Percentiles rank a stretch among this genome's conserved stretches.
These are phyloP conservation scores for Ajuga reptans DNA, from an alignment of 305 asterid genomes.

Conservation along the genomic window DNA sequence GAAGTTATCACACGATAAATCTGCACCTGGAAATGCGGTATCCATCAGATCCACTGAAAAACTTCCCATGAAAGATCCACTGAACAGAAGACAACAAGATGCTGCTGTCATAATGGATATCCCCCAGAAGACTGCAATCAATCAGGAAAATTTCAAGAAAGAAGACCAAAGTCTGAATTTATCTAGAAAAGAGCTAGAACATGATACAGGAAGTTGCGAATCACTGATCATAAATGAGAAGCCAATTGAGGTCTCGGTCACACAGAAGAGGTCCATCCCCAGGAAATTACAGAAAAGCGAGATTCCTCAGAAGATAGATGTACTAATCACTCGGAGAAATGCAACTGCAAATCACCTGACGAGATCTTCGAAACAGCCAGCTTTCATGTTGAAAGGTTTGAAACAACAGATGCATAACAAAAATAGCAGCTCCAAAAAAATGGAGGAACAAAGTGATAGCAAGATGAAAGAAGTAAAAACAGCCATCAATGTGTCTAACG, in stretches of 20 bases:
- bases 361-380: conserved; percentile 29
- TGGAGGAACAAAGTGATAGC: conserved; percentile 25
- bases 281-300: conserved; percentile 30
- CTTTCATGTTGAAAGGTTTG: conserved; percentile 33
- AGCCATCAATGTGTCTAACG: neutral
- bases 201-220: conserved; percentile 10
- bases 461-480: conserved; percentile 13
- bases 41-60: conserved; percentile 20
- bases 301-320: conserved; percentile 39
- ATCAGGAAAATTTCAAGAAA: conserved; percentile 20
- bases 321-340: conserved; percentile 30
- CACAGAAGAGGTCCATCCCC: conserved; percentile 27
- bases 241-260: conserved; percentile 23
- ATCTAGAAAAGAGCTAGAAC: conserved; percentile 21
- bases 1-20: conserved; percentile 32
- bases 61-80: conserved; percentile 24
- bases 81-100: conserved; percentile 27
- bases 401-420: conserved; percentile 38
- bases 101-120: conserved; percentile 5
- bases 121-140: conserved; percentile 7
- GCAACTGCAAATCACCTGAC: conserved; percentile 22
- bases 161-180: conserved; percentile 19
- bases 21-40: conserved; percentile 28
- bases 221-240: conserved; percentile 22
- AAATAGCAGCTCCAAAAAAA: conserved; percentile 19